phyloP scores from a whole-genome alignment of 345 rosid genomes.

The Pelargonium nanum region DNA sequence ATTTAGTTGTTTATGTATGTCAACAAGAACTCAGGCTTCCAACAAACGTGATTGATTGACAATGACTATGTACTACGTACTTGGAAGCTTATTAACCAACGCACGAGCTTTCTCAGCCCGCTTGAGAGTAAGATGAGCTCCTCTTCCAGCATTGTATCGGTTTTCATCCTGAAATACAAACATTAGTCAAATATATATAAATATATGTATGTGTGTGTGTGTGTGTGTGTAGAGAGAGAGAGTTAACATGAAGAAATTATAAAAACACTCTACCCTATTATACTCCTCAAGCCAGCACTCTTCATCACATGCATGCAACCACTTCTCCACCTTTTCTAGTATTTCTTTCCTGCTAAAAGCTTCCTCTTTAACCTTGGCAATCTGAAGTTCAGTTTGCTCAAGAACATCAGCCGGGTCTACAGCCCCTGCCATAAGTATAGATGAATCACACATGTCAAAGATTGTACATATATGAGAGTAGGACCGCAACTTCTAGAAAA shows the following conservation, averaged over 20 bases:
- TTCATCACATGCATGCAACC: constrained; percentile 90
- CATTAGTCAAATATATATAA: constrained; percentile 14
- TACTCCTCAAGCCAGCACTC: constrained; percentile 99
- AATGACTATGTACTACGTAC: constrained; percentile 19
- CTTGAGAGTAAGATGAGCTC: constrained; percentile 90
- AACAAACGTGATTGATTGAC: too few relatives aligned
- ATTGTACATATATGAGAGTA: not conserved
- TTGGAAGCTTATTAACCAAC: constrained; percentile 86
- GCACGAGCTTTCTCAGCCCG: constrained; percentile 99
- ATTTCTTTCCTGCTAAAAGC: constrained; percentile 83
- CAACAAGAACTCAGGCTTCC: too few relatives aligned
- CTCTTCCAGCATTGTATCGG: constrained; percentile 93
- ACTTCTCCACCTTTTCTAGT: constrained; percentile 91
- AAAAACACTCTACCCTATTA: constrained; percentile 48
- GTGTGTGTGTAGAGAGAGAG: too few relatives aligned
- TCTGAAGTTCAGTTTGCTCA: constrained; percentile 75
- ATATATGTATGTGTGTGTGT: too few relatives aligned
- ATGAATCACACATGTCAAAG: not conserved
- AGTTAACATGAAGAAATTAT: not conserved
- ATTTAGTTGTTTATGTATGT: too few relatives aligned
- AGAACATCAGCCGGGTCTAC: constrained; percentile 56
- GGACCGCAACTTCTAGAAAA: not conserved
- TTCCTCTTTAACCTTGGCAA: constrained; percentile 77
- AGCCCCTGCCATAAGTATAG: constrained; percentile 41
- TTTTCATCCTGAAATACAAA: constrained; percentile 63